Conservation (phyloP, 768 basidiomycete genomes). For the Lactarius pseudohatsudake region DNA sequence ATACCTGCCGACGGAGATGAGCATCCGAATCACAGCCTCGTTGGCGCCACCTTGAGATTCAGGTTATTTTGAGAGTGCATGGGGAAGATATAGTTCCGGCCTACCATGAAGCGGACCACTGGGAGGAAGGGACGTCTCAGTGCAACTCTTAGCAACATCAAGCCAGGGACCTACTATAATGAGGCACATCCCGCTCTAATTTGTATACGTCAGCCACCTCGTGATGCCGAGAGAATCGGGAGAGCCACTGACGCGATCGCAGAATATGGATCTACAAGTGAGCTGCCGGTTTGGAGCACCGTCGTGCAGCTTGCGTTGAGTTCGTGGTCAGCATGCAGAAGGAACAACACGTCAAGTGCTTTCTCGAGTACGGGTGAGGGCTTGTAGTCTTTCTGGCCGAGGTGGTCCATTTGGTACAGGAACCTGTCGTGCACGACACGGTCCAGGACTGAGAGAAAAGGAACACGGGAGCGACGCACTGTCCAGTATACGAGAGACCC, state of each 20-base stretch:
- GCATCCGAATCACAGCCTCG: slow-evolving; percentile 93
- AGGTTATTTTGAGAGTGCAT: neutral
- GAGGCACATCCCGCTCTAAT: slow-evolving; percentile 81
- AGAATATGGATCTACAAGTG: slow-evolving; percentile 87
- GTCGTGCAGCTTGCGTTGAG: slow-evolving; percentile 85
- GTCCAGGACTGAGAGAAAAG: slow-evolving; percentile 7
- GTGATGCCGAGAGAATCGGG: neutral
- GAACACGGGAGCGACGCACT: slow-evolving; percentile 47
- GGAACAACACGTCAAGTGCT: slow-evolving; percentile 84
- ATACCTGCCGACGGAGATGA: slow-evolving; percentile 81
- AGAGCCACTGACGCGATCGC: slow-evolving; percentile 65
- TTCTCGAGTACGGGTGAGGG: slow-evolving; percentile 86
- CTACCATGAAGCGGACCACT: slow-evolving; percentile 73
- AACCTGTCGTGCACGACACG: slow-evolving; percentile 48
- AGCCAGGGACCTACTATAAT: slow-evolving; percentile 68
- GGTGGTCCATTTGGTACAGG: slow-evolving; percentile 87
- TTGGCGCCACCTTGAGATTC: slow-evolving; percentile 72
- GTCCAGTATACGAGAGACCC: slow-evolving; percentile 80
- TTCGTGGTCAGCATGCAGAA: slow-evolving; percentile 90
- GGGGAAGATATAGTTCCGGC: slow-evolving; percentile 16
- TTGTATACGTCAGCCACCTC: neutral
- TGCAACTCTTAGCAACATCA: neutral
- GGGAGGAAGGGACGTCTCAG: slow-evolving; percentile 16
- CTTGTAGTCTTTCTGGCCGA: slow-evolving; percentile 66
- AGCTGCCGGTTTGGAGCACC: slow-evolving; percentile 84